These are phyloP conservation scores for Leucogyrophana mollusca DNA, from an alignment of 768 basidiomycete species.

Conservation along the genomic window DNA sequence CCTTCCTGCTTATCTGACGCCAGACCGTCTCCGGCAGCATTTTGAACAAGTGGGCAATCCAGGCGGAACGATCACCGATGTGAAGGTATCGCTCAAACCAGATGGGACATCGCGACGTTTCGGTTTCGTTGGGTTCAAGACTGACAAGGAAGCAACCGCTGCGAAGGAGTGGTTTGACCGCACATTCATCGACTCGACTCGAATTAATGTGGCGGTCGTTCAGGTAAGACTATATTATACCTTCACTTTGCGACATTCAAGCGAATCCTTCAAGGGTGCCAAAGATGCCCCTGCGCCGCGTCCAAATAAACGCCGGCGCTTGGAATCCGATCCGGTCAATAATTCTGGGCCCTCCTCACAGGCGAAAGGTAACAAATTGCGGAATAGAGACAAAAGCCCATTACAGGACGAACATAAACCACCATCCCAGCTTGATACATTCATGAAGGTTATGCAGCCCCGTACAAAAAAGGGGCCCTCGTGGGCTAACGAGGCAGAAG, in stretches of 20 bases:
- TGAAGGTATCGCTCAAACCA: conserved; percentile 71
- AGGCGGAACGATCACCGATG: conserved; percentile 77
- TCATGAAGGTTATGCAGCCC: conserved; percentile 73
- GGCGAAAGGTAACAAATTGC: conserved; percentile 15
- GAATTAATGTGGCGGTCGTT: conserved; percentile 72
- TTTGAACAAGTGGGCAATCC: conserved; percentile 64
- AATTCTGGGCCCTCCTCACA: neutral
- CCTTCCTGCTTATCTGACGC: conserved; percentile 67
- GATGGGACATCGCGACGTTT: conserved; percentile 85
- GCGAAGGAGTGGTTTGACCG: conserved; percentile 85
- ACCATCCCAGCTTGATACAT: conserved; percentile 54
- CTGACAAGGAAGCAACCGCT: conserved; percentile 65
- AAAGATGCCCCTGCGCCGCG: conserved; percentile 67
- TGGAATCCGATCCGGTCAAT: conserved; percentile 28
- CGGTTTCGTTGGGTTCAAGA: conserved; percentile 91
- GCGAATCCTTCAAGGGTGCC: conserved; percentile 50
- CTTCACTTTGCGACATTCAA: neutral
- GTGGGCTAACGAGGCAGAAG: conserved; percentile 61
- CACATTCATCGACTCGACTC: conserved; percentile 78
- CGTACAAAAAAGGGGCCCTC: conserved; percentile 54
- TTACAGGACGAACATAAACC: conserved; percentile 22
- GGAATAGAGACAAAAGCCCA: conserved; percentile 13
- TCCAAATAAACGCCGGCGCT: conserved; percentile 67
- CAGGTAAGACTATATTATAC: conserved; percentile 52
- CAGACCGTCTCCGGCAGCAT: conserved; percentile 61